phyloP scores from a whole-genome alignment of 176 grass and related monocot genomes.

The Zea luxurians region DNA sequence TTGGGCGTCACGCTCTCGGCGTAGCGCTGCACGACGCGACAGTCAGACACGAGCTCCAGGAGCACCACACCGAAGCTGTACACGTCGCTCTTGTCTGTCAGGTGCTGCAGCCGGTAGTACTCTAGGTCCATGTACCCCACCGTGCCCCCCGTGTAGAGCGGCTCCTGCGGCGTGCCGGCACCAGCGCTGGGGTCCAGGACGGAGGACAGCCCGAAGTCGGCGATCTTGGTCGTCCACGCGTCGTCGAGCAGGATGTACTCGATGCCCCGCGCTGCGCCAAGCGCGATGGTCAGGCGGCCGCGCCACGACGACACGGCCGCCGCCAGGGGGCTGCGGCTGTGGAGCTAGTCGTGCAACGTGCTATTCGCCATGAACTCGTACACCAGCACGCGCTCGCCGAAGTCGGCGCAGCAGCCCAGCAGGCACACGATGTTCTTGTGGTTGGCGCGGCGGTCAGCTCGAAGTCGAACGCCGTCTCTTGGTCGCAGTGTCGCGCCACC shows the following conservation, averaged over 20 bases:
- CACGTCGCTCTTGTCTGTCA: slow-evolving; percentile 76
- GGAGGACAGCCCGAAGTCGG: slow-evolving; percentile 85
- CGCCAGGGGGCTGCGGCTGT: slow-evolving; percentile 47
- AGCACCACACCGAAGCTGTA: slow-evolving; percentile 66
- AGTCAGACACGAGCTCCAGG: slow-evolving; percentile 61
- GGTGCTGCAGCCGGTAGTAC: slow-evolving; percentile 84
- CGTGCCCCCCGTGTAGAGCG: slow-evolving; percentile 65
- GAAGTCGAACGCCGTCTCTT: slow-evolving; percentile 74
- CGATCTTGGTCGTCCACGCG: slow-evolving; percentile 74
- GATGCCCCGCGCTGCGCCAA: slow-evolving; percentile 81
- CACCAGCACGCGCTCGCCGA: slow-evolving; percentile 65
- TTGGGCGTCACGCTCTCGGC: slow-evolving; percentile 81
- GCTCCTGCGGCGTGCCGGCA: slow-evolving; percentile 5
- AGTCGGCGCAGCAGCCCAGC: slow-evolving; percentile 74
- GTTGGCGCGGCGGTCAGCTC: slow-evolving; percentile 81
- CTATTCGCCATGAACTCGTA: slow-evolving; percentile 95
- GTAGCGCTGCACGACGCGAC: slow-evolving; percentile 73
- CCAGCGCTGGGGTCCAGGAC: slow-evolving; percentile 30
- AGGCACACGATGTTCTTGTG: slow-evolving; percentile 91
- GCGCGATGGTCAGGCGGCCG: slow-evolving; percentile 62
- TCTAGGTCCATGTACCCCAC: slow-evolving; percentile 98
- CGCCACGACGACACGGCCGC: slow-evolving; percentile 45
- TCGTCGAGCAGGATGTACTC: slow-evolving; percentile 94
- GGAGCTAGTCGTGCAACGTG: slow-evolving; percentile 85
- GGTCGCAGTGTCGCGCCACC: slow-evolving; percentile 40